These are phyloP conservation scores for Yarrowia bubula DNA, from an alignment of 805 yeast species.

Conservation along the genomic window DNA sequence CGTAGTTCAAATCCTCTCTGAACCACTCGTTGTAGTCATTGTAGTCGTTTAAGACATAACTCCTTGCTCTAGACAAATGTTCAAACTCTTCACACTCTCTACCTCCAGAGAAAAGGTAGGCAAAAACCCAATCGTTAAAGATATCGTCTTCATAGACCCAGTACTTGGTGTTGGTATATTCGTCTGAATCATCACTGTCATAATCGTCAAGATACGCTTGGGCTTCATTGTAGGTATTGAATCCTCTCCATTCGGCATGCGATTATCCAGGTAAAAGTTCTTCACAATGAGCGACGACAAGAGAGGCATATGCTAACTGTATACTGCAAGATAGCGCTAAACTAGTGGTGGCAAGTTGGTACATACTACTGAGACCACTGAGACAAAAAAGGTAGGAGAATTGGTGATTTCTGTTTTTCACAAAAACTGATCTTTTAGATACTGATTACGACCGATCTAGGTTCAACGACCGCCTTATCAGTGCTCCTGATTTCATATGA, in stretches of 20 bases:
- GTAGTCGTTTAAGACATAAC: background rate
- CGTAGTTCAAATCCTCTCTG: background rate
- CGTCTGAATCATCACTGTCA: background rate
- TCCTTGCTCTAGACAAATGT: background rate
- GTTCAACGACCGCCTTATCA: no score
- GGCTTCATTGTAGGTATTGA: background rate
- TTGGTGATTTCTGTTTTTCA: no score
- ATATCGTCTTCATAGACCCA: background rate
- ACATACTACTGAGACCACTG: no score
- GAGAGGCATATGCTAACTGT: no score
- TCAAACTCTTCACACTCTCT: background rate
- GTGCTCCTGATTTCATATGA: no score
- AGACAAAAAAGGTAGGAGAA: no score
- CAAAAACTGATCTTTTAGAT: no score
- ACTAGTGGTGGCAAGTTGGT: no score
- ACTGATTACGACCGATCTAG: no score
- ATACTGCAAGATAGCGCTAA: no score
- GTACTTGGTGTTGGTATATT: background rate
- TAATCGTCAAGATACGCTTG: background rate
- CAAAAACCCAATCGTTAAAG: background rate
- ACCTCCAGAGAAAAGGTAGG: background rate
- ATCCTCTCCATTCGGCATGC: background rate
- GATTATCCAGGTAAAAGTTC: background rate
- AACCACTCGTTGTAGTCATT: background rate
- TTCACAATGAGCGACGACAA: background rate